These are phyloP conservation scores for Rhodotorula sp. DNA, from an alignment of 1,284 basidiomycete species.

Conservation along the genomic window DNA sequence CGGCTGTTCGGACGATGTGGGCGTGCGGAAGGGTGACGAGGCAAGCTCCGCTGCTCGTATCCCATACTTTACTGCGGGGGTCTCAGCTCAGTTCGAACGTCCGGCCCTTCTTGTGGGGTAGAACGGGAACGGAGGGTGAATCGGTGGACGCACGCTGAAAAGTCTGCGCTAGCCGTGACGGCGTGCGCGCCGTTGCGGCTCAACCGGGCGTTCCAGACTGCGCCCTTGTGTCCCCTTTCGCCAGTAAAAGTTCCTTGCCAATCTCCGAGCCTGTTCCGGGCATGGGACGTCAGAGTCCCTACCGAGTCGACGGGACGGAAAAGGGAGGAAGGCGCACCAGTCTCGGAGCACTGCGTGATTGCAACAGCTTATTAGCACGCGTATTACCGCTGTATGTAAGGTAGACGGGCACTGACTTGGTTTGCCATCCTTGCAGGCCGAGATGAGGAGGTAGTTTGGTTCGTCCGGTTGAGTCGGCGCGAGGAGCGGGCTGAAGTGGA, in stretches of 20 bases:
- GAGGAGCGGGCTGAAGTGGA: constrained; percentile 39
- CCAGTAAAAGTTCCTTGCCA: constrained; percentile 91
- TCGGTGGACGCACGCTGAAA: constrained; percentile 73
- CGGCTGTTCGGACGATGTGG: constrained; percentile 95
- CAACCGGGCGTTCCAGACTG: constrained; percentile 95
- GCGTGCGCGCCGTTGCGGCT: constrained; percentile 68
- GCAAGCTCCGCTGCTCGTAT: constrained; percentile 80
- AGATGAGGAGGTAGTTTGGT: constrained; percentile 79
- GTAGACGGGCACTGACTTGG: constrained; percentile 56
- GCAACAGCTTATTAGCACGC: neutral
- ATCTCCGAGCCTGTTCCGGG: constrained; percentile 65
- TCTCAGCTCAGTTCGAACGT: neutral
- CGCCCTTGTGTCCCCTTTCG: constrained; percentile 80
- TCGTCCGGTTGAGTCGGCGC: constrained; percentile 52
- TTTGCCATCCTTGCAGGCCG: constrained; percentile 94
- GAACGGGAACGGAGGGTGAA: neutral
- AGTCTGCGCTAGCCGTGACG: constrained; percentile 93
- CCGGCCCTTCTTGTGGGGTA: neutral
- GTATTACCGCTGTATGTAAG: neutral
- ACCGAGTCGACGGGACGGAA: neutral
- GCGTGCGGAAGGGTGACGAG: constrained; percentile 94
- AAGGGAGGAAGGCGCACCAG: constrained; percentile 58
- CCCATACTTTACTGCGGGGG: constrained; percentile 83
- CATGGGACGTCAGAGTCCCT: neutral
- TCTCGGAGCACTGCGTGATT: constrained; percentile 67